These are phyloP conservation scores for Fraxinus excelsior DNA, from an alignment of 257 asterid genomes.

Conservation along the genomic window DNA sequence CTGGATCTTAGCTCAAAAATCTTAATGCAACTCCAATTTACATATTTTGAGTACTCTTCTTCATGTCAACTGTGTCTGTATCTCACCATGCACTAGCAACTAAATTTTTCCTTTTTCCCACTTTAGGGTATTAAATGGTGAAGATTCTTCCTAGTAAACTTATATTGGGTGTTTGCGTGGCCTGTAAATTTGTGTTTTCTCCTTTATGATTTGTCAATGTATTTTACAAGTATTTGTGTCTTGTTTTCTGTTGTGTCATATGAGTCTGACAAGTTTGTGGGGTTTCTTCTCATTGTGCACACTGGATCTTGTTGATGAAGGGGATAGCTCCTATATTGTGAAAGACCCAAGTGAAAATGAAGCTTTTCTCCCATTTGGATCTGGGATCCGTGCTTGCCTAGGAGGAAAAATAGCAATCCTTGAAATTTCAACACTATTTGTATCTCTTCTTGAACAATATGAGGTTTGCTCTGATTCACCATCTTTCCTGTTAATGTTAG, in stretches of 20 bases:
- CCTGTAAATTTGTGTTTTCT: neutral
- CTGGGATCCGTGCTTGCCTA: slow-evolving; percentile 47
- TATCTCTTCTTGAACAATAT: slow-evolving; percentile 34
- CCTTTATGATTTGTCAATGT: neutral
- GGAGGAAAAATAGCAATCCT: slow-evolving; percentile 40
- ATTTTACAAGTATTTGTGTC: neutral
- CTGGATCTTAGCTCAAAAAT: too few relatives aligned
- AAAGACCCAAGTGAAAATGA: slow-evolving; percentile 29
- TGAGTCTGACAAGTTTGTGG: neutral
- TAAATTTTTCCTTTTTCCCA: neutral
- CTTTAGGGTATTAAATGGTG: too few relatives aligned
- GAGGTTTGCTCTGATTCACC: slow-evolving; percentile 31
- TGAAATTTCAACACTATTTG: slow-evolving; percentile 42
- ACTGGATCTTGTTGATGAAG: slow-evolving; percentile 20
- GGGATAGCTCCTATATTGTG: slow-evolving; percentile 10
- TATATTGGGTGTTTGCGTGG: too few relatives aligned
- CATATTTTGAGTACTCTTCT: too few relatives aligned
- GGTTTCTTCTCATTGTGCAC: slow-evolving; percentile 11
- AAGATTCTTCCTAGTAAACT: too few relatives aligned
- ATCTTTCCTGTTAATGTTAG: neutral
- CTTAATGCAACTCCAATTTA: too few relatives aligned
- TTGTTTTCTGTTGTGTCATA: neutral
- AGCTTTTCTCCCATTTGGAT: slow-evolving; percentile 49
- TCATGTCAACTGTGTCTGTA: neutral
- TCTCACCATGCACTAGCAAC: neutral